Evolutionary conservation across 2,329 filamentous ascomycete species (phyloP), one percentile per base, ranked within the genome.

Genomic region (Scedosporium dehoogii): DNA sequence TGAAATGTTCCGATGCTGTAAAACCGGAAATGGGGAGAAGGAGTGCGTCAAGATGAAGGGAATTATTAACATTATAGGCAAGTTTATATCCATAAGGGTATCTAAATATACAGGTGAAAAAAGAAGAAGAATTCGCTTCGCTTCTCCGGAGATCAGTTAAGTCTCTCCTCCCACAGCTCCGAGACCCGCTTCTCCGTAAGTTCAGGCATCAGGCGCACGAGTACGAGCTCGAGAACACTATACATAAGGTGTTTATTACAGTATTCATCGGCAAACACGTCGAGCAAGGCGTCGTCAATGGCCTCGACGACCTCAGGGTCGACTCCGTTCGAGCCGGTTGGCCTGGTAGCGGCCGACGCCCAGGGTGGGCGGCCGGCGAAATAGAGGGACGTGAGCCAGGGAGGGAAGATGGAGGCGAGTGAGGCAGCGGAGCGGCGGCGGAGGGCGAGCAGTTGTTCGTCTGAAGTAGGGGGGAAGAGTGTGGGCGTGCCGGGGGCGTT

Each of bases 161-260:
- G 78, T 69, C 91, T 82, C 74, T 92, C 89, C 66, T 85, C 86
- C 82, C 89, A 85, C 62, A 96, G 74, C 69, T 91, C 89, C 62
- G 80, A 79, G 33, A 91, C 82, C 44, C 86, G 85, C 71, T 84
- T 86, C 69, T 91, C 88, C 61, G 81, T 81, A 69, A 97, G 73
- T 76, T 99, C 94, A 4, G 94, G 94, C 70, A 96, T 84, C 65
- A 97, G 74, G 66, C 88, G 85, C 63, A 91, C 83, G n/a, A 97
- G 78, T 2, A 96, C 72, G 63, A 93, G 75, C 75, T 99, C 94
- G 41, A 97, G 76, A 58, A 94, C 79, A 55, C 85, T 81, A 70
- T 96, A 96, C 68, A 96, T 78, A 38, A 97, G 78, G 75, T 97
- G 92, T 76, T 92, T 96, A 76, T 99, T 99, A 75, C 92, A 88